Evolutionary conservation across 805 yeast species (phyloP).

Genomic region (Ascoidea asiatica): DNA sequence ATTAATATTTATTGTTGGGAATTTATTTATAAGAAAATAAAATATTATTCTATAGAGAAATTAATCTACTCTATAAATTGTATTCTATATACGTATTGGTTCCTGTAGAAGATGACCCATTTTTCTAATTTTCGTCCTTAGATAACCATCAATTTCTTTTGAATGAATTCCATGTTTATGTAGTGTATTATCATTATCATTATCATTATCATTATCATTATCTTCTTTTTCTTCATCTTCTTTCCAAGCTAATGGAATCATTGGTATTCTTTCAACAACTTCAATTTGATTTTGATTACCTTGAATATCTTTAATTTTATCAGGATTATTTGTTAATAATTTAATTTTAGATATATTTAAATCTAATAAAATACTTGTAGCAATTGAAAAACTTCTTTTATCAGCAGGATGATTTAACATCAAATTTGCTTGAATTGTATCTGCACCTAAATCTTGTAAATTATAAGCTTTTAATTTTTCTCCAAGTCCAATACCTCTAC

Average conservation of each 20-base stretch:
- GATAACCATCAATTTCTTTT: slow-evolving; percentile 82
- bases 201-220: neutral
- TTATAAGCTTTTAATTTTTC: slow-evolving; percentile 95
- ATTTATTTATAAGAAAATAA: too few relatives aligned
- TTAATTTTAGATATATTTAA: slow-evolving; percentile 61
- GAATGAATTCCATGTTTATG: slow-evolving; percentile 49
- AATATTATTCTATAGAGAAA: too few relatives aligned
- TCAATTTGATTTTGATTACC: slow-evolving; percentile 62
- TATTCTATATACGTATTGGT: slow-evolving; percentile 16
- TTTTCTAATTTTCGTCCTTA: slow-evolving; percentile 86
- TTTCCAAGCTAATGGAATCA: slow-evolving; percentile 92
- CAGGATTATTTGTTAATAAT: slow-evolving; percentile 89
- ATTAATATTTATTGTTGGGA: too few relatives aligned
- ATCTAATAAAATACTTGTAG: slow-evolving; percentile 85
- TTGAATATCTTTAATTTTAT: slow-evolving; percentile 88
- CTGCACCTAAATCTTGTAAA: slow-evolving; percentile 95
- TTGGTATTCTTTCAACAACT: slow-evolving; percentile 85
- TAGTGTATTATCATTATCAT: neutral
- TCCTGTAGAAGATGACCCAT: slow-evolving; percentile 86
- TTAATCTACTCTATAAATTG: too few relatives aligned
- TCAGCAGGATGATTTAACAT: slow-evolving; percentile 94
- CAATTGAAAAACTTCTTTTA: slow-evolving; percentile 85
- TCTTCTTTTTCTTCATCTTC: slow-evolving; percentile 11
- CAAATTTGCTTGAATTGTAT: slow-evolving; percentile 92
- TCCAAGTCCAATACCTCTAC: slow-evolving; percentile 97